Base-by-base conservation (phyloP, 768 basidiomycete genomes). In the Mycena polygramma region DNA sequence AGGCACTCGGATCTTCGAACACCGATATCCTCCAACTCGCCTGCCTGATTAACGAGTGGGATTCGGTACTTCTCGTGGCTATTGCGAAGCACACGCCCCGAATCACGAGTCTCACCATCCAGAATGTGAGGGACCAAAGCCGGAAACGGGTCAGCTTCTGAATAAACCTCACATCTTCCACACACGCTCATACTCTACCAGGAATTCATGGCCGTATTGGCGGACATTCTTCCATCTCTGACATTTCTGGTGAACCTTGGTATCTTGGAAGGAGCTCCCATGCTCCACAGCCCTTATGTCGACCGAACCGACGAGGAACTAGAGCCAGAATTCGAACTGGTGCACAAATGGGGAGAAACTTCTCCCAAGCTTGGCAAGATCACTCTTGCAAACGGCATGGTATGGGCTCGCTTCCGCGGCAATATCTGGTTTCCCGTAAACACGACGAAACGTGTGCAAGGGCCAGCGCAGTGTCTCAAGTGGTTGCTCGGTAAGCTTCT, bases 21-120 rank as follows among this genome's bases (percentile, higher is more conserved):
- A 58, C 15, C 3, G 63, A 60, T n/a, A 9, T 70, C 5, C 39
- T 41, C 9, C 7, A 52, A 13, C 51, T 70, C 57, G 26, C 36
- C 24, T 65, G 41, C 45, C 19, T 58, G 2, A 48, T 39, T 49
- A 7, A 19, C 9, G 20, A 20, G 5, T 70, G 69, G 69, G 63
- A 70, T 36, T 26, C 30, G 7, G 17, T 7, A 4, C 49, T 70
- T 22, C 11, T 65, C 17, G 7, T 52, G 36, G 57, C 51, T 6
- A 54, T 70, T 4, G 57, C 57, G n/a, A 24, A 22, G 7, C 48
- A 49, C n/a, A 24, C 15, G 22, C 48, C 48, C 48, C 48, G 48
- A 24, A 2, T 49, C n/a, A 7, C 8, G 17, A 24, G 22, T 10
- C 48, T 49, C 22, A 4, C 11, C 4, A 49, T 49, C 8, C 48